Evolutionary conservation across 108 stramenopile genomes (phyloP), one percentile per base, ranked within the genome.

Genomic region (Cyclotella cryptica): DNA sequence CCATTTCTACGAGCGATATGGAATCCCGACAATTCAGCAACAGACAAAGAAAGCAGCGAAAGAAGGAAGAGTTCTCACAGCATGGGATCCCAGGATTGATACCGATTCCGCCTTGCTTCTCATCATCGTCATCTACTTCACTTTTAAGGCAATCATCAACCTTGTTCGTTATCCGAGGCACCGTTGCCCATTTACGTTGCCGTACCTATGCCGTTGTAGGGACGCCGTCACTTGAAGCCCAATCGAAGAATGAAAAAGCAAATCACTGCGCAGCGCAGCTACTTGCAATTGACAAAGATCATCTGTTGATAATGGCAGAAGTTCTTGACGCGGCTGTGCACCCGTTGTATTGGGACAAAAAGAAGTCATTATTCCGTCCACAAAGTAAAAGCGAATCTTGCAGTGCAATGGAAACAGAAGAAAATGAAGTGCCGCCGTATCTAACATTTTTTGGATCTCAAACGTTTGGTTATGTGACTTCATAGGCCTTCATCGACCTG

Each of bases 391-490:
- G 59, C 28, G 10, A 41, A n/a, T n/a, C n/a, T 44, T 39, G 13
- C 28, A 29, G 15, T 60, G 58, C 17, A 40, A 24, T 60, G 14
- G 39, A 59, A 59, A 60, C 28, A 21, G 40, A 62, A 10, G 64
- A 72, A 21, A 52, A 19, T 29, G 22, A 55, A 55, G 71, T 76
- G 14, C 71, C 86, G 28, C 85, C 90, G 5, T 88, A 86, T 66
- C 51, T 91, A 47, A 89, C 87, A 41, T 91, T 91, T 64, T 84
- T 89, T 81, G 90, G 90, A 35, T 87, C 90, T 39, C 88, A 89
- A 69, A 83, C 80, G 14, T 89, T 91, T 62, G 90, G 88, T 1
- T 83, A 89, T 75, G 83, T 87, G 26, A 54, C 24, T 28, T 49
- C 12, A 49, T n/a, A n/a, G n/a, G n/a, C n/a, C n/a, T n/a, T 21